Percentiles rank a stretch among this genome's conserved stretches.
These are phyloP conservation scores for Hymenoscyphus fructigenus DNA, from an alignment of 2,329 filamentous ascomycete species.

Conservation along the genomic window DNA sequence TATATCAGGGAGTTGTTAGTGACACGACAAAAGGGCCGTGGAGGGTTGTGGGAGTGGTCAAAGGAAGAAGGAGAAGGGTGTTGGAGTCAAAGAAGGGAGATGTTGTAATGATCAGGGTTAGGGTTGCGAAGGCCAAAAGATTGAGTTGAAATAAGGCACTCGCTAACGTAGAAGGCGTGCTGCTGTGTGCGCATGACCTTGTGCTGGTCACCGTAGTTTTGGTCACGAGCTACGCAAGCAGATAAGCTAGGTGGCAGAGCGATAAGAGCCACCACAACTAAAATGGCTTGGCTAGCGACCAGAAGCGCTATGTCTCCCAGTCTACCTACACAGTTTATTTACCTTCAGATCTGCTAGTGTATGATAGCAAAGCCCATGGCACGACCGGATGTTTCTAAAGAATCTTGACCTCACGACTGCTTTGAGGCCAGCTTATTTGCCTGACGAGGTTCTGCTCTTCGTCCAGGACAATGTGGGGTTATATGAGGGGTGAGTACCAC, in stretches of 20 bases:
- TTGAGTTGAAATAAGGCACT: background rate
- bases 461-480: slow-evolving; percentile 97
- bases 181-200: background rate
- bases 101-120: background rate
- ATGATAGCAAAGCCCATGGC: slow-evolving; percentile 33
- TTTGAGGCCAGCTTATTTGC: slow-evolving; percentile 84
- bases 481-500: slow-evolving; percentile 80
- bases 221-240: background rate
- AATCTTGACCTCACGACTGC: slow-evolving; percentile 94
- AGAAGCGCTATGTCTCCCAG: background rate
- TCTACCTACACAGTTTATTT: background rate
- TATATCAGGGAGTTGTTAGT: slow-evolving; percentile 28
- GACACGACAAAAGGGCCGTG: slow-evolving; percentile 19
- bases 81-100: background rate
- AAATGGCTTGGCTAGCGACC: background rate
- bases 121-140: background rate
- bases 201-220: background rate
- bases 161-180: background rate
- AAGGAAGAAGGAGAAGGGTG: background rate
- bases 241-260: background rate
- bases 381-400: slow-evolving; percentile 94
- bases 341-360: background rate
- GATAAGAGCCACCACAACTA: background rate
- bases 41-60: background rate
- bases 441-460: slow-evolving; percentile 92